Percentiles rank a stretch among this genome's conserved stretches.
Evolutionary conservation across 805 yeast genomes (phyloP).

Genomic region (Saturnispora halmiae): DNA sequence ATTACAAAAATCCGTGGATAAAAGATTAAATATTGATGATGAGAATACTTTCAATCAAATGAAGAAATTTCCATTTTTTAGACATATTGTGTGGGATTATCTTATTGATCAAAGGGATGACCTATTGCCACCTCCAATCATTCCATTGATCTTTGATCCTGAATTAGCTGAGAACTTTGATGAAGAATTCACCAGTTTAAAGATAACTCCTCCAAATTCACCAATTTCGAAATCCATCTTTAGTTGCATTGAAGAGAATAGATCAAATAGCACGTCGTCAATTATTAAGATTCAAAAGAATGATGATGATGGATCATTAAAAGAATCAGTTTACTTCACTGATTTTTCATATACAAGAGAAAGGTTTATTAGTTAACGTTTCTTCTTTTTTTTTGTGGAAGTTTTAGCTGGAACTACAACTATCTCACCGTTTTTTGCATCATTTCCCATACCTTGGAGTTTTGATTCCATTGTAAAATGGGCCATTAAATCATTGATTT

Average conservation of each 20-base stretch:
- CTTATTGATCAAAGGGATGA: conserved; percentile 40
- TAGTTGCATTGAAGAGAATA: conserved; percentile 23
- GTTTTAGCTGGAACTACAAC: conserved; percentile 30
- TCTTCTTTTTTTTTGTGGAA: background rate
- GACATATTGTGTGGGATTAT: conserved; percentile 62
- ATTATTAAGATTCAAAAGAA: conserved; percentile 27
- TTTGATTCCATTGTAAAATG: conserved; percentile 65
- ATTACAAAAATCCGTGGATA: conserved; percentile 58
- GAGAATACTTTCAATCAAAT: conserved; percentile 38
- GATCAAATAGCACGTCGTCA: conserved; percentile 27
- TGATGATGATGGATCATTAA: conserved; percentile 18
- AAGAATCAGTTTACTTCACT: conserved; percentile 28
- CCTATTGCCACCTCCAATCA: conserved; percentile 69
- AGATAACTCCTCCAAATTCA: conserved; percentile 35
- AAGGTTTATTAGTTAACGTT: background rate
- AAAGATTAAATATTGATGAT: conserved; percentile 51
- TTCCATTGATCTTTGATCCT: conserved; percentile 78
- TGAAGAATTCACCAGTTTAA: conserved; percentile 65
- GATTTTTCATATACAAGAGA: conserved; percentile 28
- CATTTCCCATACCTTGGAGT: conserved; percentile 61
- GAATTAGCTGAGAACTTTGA: conserved; percentile 80
- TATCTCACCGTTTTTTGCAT: conserved; percentile 62
- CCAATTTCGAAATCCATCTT: conserved; percentile 25
- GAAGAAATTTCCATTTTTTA: conserved; percentile 63
- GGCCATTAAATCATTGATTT: conserved; percentile 72